Conservation (phyloP, 2,329 filamentous ascomycete species). For the Parasarocladium wereldwijsianum region DNA sequence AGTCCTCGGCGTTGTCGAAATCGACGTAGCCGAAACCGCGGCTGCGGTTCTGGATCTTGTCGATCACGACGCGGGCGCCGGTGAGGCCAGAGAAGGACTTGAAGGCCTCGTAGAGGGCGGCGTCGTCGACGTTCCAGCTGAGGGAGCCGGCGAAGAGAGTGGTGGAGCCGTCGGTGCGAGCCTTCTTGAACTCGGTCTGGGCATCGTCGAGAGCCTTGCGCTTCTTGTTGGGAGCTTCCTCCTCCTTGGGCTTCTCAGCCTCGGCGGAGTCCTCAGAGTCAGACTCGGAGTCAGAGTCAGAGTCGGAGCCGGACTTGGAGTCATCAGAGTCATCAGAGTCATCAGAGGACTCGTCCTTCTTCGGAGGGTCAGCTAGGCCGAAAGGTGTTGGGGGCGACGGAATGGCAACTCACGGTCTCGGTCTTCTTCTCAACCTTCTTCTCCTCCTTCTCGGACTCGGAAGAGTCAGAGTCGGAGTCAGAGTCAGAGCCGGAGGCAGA, state of each 20-base stretch:
- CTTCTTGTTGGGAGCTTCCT: slow-evolving; percentile 28
- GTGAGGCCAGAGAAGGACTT: slow-evolving; percentile 60
- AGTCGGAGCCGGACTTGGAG: slow-evolving; percentile 8
- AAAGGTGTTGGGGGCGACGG: slow-evolving; percentile 4
- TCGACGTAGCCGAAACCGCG: slow-evolving; percentile 92
- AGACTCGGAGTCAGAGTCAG: slow-evolving; percentile 18
- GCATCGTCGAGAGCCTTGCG: slow-evolving; percentile 34
- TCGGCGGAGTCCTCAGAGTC: slow-evolving; percentile 20
- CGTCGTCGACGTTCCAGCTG: slow-evolving; percentile 81
- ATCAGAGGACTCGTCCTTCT: slow-evolving; percentile 19
- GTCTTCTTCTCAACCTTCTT: slow-evolving; percentile 14
- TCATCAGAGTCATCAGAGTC: slow-evolving; percentile 20
- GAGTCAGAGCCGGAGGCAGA: slow-evolving; percentile 15
- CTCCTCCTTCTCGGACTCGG: slow-evolving; percentile 18
- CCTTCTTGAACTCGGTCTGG: slow-evolving; percentile 46
- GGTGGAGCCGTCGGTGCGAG: slow-evolving; percentile 40
- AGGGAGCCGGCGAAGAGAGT: slow-evolving; percentile 86
- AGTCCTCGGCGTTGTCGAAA: slow-evolving; percentile 54
- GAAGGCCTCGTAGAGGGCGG: slow-evolving; percentile 68
- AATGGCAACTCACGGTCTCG: slow-evolving; percentile 15
- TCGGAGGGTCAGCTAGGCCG: slow-evolving; percentile 9
- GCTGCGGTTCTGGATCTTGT: slow-evolving; percentile 67
- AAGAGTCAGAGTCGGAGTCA: slow-evolving; percentile 22
- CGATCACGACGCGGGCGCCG: slow-evolving; percentile 67
- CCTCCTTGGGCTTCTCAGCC: slow-evolving; percentile 18